Evolutionary conservation across 495 filamentous ascomycete species (phyloP).

Genomic region (Penicillium pancosmium): DNA sequence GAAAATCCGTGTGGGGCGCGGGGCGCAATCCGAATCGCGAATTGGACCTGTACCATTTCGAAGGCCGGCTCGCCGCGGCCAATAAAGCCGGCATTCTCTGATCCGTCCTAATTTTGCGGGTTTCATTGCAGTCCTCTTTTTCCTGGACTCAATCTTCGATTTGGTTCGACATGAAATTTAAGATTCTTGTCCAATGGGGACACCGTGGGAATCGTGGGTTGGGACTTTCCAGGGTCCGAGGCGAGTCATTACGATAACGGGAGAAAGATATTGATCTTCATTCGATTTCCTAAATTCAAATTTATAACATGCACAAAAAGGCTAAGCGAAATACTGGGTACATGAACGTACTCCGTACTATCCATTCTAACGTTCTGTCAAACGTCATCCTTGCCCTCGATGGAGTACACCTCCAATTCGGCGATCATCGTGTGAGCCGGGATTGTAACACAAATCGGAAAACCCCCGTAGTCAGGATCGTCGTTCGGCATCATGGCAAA

Average conservation of each 20-base stretch:
- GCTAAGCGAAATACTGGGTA: too few relatives aligned
- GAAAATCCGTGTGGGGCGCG: neutral
- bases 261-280: neutral
- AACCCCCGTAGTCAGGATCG: conserved; percentile 53
- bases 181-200: neutral
- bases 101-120: neutral
- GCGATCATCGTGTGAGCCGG: conserved; percentile 53
- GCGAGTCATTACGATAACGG: too few relatives aligned
- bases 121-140: neutral
- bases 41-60: conserved; percentile 7
- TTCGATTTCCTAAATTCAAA: neutral
- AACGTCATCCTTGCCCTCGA: conserved; percentile 31
- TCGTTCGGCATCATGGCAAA: conserved; percentile 53
- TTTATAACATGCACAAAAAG: neutral
- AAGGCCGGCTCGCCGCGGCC: neutral
- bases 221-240: too few relatives aligned
- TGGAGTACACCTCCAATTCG: conserved; percentile 45
- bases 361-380: neutral
- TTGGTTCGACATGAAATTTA: neutral
- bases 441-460: conserved; percentile 52
- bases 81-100: neutral
- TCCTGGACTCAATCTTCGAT: conserved; percentile 2
- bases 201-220: neutral
- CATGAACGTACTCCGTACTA: neutral
- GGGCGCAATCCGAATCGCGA: conserved; percentile 5